Evolutionary conservation across 2,329 filamentous ascomycete species (phyloP), one percentile per base, ranked within the genome.

Genomic region (Aureobasidium mangrovei): DNA sequence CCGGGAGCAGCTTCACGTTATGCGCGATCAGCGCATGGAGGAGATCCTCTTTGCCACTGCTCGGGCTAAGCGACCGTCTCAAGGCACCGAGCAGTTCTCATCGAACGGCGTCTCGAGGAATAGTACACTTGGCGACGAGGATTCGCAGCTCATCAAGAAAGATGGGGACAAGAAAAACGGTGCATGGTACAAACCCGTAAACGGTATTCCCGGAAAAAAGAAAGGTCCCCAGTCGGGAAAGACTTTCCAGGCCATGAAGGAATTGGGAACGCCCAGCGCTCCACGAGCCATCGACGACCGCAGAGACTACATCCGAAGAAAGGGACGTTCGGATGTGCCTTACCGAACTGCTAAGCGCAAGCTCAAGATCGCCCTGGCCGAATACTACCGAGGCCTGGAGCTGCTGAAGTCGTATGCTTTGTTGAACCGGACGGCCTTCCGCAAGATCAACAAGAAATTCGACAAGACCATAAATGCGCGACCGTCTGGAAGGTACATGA

Each of bases 361-460:
- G 71, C 77, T 98, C 54, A 97, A 97, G 70, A 74, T 88, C 45
- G 93, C 93, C 0, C 70, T 97, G 47, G 87, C 95, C 63, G 93
- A 97, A 67, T 95, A 90, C 67, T 97, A 98, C 67, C 85, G 91
- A 24, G 86, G 88, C 0, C 77, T 98, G 10, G 93, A 98, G 67
- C 74, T 97, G 43, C 77, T 98, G 56, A 97, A 96, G 71, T 87
- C 88, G 0, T 98, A 95, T 63, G 85, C 90, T 1, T 73, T 95
- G 26, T 76, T 96, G 10, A 98, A 98, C 68, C 81, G 89, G 46
- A 95, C 89, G 0, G 93, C 90, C 0, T 97, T 97, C 65, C 84
- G 91, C 32, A 98, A 98, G 69, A 89, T 98, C 66, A 96, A 95
- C 72, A 98, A 98, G 70, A 98, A 98, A 70, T 97, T 94, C 67